A percentile compares a stretch with the other conserved stretches of the same genome.
These are phyloP conservation scores for Auriscalpium microsporum DNA, from an alignment of 768 basidiomycete genomes.

Conservation along the genomic window DNA sequence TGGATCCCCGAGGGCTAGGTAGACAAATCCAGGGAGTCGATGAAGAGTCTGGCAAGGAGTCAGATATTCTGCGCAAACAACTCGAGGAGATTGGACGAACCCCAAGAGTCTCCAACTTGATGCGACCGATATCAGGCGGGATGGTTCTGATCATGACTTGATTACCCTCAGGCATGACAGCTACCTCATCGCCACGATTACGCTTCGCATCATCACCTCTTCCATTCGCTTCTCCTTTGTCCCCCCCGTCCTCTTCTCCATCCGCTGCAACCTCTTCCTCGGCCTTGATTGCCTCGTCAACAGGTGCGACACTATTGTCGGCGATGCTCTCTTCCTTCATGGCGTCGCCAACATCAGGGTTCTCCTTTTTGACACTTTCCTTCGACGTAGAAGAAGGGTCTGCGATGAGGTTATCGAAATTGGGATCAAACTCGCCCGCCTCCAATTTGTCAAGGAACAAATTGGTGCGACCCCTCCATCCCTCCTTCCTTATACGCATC, in stretches of 20 bases:
- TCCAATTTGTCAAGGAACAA: slow-evolving; percentile 75
- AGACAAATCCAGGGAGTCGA: slow-evolving; percentile 72
- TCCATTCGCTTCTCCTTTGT: slow-evolving; percentile 54
- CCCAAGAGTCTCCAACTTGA: slow-evolving; percentile 83
- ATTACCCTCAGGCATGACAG: slow-evolving; percentile 62
- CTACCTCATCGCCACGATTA: slow-evolving; percentile 54
- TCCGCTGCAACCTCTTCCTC: slow-evolving; percentile 72
- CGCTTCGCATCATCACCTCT: slow-evolving; percentile 42
- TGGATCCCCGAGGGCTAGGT: slow-evolving; percentile 88
- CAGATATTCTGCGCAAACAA: too few relatives aligned
- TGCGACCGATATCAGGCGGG: slow-evolving; percentile 83
- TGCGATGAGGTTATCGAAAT: slow-evolving; percentile 52
- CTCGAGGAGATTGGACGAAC: not conserved
- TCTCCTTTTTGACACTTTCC: slow-evolving; percentile 41
- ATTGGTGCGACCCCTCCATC: slow-evolving; percentile 69
- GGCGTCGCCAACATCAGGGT: slow-evolving; percentile 20
- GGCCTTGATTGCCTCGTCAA: slow-evolving; percentile 63
- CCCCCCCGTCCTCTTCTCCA: slow-evolving; percentile 60
- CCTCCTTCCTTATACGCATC: slow-evolving; percentile 71
- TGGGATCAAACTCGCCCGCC: slow-evolving; percentile 78
- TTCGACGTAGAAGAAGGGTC: slow-evolving; percentile 42
- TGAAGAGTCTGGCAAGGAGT: slow-evolving; percentile 51
- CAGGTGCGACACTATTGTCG: slow-evolving; percentile 20
- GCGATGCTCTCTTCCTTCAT: slow-evolving; percentile 28
- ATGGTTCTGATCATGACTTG: slow-evolving; percentile 95